Base-by-base conservation (phyloP, 2,329 filamentous ascomycete genomes). In the Byssochlamys sp. region DNA sequence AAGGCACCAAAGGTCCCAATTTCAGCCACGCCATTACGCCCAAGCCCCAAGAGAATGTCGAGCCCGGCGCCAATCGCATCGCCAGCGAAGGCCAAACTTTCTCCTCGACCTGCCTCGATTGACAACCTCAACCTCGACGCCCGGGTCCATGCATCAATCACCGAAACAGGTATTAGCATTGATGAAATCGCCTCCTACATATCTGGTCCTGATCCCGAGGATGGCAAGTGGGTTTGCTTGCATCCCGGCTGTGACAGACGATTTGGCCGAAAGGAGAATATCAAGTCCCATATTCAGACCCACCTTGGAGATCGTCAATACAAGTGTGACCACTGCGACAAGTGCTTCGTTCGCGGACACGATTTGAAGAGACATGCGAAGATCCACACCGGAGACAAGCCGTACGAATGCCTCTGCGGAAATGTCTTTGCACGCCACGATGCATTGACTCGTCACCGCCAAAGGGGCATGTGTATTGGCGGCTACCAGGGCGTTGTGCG, bases 241-340 rank as follows among this genome's bases (percentile, higher is more conserved):
- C 91, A 77, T 65, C 78, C 90, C 7, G 86, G 85, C 28, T 99
- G 94, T 73, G 83, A 86, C 65, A 95, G 96, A 73, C 84, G 86
- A 55, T 97, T 99, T 70, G 92, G 91, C n/a, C 85, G 94, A 65
- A 95, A 96, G 73, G 94, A 99, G 73, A 97, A 99, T 75, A 96
- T 97, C 78, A 95, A 96, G 72, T 95, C 91, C 0, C 94, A 99
- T 72, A 90, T 99, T 12, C 94, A 99, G 75, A 99, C 94, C 2
- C 94, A 99, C 74, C 86, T 99, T 62, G 94, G 95, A 67, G 94
- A 99, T 72, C 84, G 94, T 53, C 94, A 96, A 71, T 99, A 90
- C 76, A 87, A 90, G 73, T 99, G 94, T 75, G 91, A 92, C 52
- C 87, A 89, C 57, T 99, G 94, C 77, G 82, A 88, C 55, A 97